phyloP scores from a whole-genome alignment of 306 rosid genomes.

The Trifolium pratense region DNA sequence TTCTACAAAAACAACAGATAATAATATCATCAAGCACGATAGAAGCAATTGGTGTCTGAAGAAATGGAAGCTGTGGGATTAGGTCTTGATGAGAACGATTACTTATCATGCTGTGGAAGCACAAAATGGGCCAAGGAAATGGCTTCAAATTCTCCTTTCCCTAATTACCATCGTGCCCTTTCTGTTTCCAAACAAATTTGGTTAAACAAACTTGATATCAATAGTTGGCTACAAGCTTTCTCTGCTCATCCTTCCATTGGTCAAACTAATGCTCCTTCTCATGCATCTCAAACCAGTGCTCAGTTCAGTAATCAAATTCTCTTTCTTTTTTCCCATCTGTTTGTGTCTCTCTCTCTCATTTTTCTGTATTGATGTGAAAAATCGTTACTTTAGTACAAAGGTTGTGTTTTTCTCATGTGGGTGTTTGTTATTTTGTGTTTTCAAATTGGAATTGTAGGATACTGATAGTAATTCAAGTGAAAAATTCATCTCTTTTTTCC shows the following conservation, averaged over 20 bases:
- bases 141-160: conserved; percentile 65
- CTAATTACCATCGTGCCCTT: conserved; percentile 59
- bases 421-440: not conserved
- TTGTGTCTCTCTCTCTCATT: conserved; percentile 22
- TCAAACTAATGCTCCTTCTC: conserved; percentile 54
- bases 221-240: conserved; percentile 88
- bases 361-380: not conserved
- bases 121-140: conserved; percentile 66
- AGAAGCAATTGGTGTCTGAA: not conserved
- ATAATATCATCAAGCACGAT: no score
- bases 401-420: not conserved
- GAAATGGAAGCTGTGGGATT: conserved; percentile 46
- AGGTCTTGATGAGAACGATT: conserved; percentile 64
- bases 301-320: conserved; percentile 59
- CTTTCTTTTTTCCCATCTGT: not conserved
- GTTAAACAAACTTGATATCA: conserved; percentile 77
- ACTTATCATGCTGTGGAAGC: conserved; percentile 81
- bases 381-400: not conserved
- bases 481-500: no score
- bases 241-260: conserved; percentile 85
- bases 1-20: no score
- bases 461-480: no score
- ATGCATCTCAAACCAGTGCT: conserved; percentile 54
- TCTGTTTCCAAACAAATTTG: conserved; percentile 65
- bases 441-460: not conserved